These are phyloP conservation scores for Oryza australiensis DNA, from an alignment of 176 grass and related monocot genomes.

Conservation along the genomic window DNA sequence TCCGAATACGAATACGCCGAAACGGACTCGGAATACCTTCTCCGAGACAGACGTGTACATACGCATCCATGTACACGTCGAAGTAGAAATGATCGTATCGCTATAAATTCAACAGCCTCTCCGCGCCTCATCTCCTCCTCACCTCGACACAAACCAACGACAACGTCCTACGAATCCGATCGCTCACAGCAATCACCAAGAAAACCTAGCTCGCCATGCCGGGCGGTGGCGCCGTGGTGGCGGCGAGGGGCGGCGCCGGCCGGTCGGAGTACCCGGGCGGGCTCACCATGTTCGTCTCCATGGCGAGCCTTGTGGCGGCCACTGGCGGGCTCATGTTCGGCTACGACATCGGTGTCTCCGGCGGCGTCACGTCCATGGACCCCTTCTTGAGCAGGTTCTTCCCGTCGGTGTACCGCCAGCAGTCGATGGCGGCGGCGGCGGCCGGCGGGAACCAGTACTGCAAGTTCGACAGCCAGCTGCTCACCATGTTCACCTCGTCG, in stretches of 20 bases:
- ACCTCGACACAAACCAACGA: no score
- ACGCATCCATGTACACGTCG: no score
- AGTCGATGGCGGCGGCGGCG: constrained; percentile 19
- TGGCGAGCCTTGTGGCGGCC: constrained; percentile 34
- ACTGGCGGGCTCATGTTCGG: constrained; percentile 41
- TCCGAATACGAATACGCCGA: no score
- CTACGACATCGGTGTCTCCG: constrained; percentile 54
- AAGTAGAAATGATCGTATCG: neutral
- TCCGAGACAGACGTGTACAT: no score
- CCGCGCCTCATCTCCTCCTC: no score
- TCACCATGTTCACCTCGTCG: constrained; percentile 68
- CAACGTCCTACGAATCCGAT: no score
- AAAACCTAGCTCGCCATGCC: neutral
- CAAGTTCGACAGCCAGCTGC: constrained; percentile 83
- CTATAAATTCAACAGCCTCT: neutral
- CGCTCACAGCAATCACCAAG: neutral
- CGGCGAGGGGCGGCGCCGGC: neutral
- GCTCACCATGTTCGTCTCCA: constrained; percentile 36
- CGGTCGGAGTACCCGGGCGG: constrained; percentile 26
- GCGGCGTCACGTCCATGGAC: constrained; percentile 72
- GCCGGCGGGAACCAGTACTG: constrained; percentile 60
- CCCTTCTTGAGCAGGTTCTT: constrained; percentile 65
- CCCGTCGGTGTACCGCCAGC: constrained; percentile 57
- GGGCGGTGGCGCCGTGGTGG: neutral
- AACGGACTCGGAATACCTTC: no score